phyloP scores from a whole-genome alignment of 768 basidiomycete genomes.

The Tulasnella calospora region DNA sequence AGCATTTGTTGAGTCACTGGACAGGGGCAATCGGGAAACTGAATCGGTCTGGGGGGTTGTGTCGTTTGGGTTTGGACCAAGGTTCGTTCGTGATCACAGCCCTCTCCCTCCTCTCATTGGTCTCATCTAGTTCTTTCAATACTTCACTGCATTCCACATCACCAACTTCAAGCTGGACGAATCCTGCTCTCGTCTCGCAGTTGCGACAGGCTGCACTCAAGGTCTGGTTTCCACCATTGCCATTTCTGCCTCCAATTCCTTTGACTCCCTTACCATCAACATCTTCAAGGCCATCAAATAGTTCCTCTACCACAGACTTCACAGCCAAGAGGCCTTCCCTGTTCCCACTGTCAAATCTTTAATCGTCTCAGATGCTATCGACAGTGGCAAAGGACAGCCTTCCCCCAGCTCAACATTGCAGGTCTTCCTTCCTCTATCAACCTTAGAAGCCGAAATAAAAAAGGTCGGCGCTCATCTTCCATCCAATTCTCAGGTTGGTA shows the following conservation, averaged over 20 bases:
- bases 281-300: slow-evolving; percentile 79
- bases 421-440: slow-evolving; percentile 70
- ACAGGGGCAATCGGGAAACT: no score
- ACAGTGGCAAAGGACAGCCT: slow-evolving; percentile 89
- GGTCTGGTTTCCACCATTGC: slow-evolving; percentile 93
- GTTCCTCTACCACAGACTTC: slow-evolving; percentile 89
- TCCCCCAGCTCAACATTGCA: slow-evolving; percentile 85
- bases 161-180: slow-evolving; percentile 72
- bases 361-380: slow-evolving; percentile 80
- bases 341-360: slow-evolving; percentile 80
- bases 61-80: no score
- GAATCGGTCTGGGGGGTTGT: no score
- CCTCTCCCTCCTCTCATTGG: slow-evolving; percentile 94
- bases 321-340: slow-evolving; percentile 93
- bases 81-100: no score
- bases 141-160: slow-evolving; percentile 73
- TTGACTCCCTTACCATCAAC: slow-evolving; percentile 70
- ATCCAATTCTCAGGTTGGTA: slow-evolving; percentile 65
- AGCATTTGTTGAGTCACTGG: no score
- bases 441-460: slow-evolving; percentile 73
- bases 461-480: slow-evolving; percentile 86
- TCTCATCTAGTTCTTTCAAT: slow-evolving; percentile 91
- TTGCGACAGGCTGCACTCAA: slow-evolving; percentile 95
- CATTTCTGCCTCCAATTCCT: slow-evolving; percentile 71
- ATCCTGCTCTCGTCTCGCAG: slow-evolving; percentile 66